Evolutionary conservation across 257 asterid species (phyloP).

Genomic region (Mitragyna speciosa): DNA sequence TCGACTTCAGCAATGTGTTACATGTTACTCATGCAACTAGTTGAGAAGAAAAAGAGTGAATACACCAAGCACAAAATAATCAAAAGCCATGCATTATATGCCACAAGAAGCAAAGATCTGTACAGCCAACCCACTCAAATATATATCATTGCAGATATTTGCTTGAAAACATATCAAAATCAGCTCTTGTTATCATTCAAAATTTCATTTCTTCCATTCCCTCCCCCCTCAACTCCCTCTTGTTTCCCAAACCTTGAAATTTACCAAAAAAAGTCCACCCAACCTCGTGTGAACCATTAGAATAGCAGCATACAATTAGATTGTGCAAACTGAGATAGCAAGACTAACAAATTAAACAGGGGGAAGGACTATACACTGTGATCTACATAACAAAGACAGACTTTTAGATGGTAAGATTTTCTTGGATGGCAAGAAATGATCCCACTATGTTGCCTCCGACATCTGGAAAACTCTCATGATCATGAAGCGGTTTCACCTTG

Average conservation of each 20-base stretch:
- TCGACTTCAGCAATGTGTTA: neutral
- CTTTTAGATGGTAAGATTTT: slow-evolving; percentile 72
- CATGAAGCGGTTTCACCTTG: slow-evolving; percentile 69
- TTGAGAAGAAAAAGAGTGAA: neutral
- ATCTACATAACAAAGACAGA: neutral
- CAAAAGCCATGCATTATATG: neutral
- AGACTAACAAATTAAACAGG: neutral
- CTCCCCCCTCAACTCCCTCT: neutral
- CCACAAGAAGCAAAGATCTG: neutral
- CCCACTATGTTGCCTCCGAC: slow-evolving; percentile 90
- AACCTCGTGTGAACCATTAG: neutral
- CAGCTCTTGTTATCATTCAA: neutral
- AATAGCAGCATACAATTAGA: neutral
- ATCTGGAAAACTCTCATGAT: slow-evolving; percentile 79
- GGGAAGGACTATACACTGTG: neutral
- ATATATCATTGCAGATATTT: neutral
- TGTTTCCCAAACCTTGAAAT: too few relatives aligned
- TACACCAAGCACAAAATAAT: neutral
- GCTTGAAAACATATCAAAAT: neutral
- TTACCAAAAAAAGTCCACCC: neutral
- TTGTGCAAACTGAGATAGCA: neutral
- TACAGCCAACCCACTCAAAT: neutral
- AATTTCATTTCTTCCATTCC: neutral
- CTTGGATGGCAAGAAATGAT: slow-evolving; percentile 83
- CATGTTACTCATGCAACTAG: neutral